Evolutionary conservation across 495 filamentous ascomycete species (phyloP).

Genomic region (Xanthoparmelia taractica): DNA sequence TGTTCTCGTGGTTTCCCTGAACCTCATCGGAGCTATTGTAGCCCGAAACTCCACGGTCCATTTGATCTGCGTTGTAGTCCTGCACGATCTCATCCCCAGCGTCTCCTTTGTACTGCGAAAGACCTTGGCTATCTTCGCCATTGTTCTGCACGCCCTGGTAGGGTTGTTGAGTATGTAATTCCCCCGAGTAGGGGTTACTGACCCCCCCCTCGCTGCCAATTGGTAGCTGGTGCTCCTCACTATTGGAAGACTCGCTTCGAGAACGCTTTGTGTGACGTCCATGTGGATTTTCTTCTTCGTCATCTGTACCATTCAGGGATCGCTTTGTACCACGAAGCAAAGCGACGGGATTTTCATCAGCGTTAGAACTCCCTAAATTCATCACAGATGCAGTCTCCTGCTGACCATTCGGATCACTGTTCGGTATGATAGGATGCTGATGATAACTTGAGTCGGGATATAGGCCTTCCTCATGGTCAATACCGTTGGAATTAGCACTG

Average conservation of each 20-base stretch:
- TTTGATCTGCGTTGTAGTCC: neutral
- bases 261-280: neutral
- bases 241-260: neutral
- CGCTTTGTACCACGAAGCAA: slow-evolving; percentile 5
- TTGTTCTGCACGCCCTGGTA: neutral
- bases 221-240: neutral
- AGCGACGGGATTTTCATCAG: neutral
- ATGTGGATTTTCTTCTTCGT: slow-evolving; percentile 3
- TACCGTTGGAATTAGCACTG: neutral
- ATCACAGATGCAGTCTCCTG: neutral
- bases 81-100: neutral
- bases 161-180: neutral
- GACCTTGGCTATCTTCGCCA: neutral
- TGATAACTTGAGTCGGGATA: neutral
- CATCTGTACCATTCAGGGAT: neutral
- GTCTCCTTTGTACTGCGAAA: neutral
- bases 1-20: neutral
- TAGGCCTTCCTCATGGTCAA: neutral
- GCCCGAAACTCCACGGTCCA: neutral
- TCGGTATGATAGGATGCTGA: neutral
- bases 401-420: neutral
- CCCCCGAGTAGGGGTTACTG: neutral
- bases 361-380: neutral
- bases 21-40: neutral
- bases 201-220: neutral